phyloP scores from a whole-genome alignment of 805 yeast species.

The Candida orba region DNA sequence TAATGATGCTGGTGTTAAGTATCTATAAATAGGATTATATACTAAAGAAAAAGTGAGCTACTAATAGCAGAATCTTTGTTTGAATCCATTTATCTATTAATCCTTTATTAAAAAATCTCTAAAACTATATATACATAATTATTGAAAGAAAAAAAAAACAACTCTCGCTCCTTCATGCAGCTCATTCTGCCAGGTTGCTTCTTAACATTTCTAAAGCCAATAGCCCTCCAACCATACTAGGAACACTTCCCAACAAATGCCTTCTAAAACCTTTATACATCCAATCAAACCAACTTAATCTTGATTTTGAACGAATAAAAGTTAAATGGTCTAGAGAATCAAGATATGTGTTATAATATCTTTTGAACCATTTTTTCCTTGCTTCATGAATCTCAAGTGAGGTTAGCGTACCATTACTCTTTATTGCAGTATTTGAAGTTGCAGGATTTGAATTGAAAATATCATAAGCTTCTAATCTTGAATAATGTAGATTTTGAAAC shows the following conservation, averaged over 20 bases:
- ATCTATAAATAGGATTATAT: no score
- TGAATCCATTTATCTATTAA: no score
- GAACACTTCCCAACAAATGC: slow-evolving; percentile 69
- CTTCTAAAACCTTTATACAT: slow-evolving; percentile 72
- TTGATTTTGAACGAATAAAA: slow-evolving; percentile 46
- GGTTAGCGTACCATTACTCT: slow-evolving; percentile 1
- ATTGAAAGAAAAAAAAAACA: neutral
- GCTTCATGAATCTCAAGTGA: slow-evolving; percentile 1
- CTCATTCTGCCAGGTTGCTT: slow-evolving; percentile 23
- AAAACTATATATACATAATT: neutral
- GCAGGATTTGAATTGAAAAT: slow-evolving; percentile 36
- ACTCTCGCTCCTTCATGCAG: neutral
- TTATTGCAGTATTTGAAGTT: neutral
- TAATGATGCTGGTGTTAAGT: no score
- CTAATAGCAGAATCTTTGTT: no score
- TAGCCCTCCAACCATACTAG: slow-evolving; percentile 84
- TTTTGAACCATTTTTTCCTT: slow-evolving; percentile 20
- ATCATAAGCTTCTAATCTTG: slow-evolving; percentile 76
- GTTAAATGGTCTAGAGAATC: slow-evolving; percentile 63
- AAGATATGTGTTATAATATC: slow-evolving; percentile 68
- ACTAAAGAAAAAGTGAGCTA: no score
- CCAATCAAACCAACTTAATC: slow-evolving; percentile 53
- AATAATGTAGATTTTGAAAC: slow-evolving; percentile 70
- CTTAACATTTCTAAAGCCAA: slow-evolving; percentile 80
- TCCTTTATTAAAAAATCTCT: no score